These are phyloP conservation scores for Penicillium canescens DNA, from an alignment of 495 filamentous ascomycete genomes.

Conservation along the genomic window DNA sequence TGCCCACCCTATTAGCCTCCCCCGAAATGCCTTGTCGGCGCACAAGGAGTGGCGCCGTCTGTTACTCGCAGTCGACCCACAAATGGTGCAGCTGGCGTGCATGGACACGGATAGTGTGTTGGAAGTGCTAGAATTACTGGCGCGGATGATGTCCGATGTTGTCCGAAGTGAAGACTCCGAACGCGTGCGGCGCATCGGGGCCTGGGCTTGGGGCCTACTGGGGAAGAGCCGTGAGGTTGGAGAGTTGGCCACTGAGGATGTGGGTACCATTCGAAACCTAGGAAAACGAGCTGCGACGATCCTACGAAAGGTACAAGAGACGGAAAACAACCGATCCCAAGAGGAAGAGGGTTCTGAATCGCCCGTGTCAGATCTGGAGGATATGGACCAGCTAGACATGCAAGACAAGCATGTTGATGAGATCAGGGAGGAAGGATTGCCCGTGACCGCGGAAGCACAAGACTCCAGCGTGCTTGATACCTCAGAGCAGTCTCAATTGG, in stretches of 20 bases:
- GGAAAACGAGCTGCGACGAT: slow-evolving; percentile 50
- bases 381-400: slow-evolving; percentile 25
- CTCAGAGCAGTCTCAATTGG: slow-evolving; percentile 39
- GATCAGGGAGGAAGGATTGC: slow-evolving; percentile 9
- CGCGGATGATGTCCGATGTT: slow-evolving; percentile 42
- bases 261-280: slow-evolving; percentile 50
- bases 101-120: slow-evolving; percentile 65
- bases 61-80: slow-evolving; percentile 57
- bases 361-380: slow-evolving; percentile 22
- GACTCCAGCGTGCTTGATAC: slow-evolving; percentile 26
- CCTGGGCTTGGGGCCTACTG: slow-evolving; percentile 53
- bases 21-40: slow-evolving; percentile 39
- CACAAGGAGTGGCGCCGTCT: slow-evolving; percentile 52
- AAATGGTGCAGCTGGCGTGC: slow-evolving; percentile 65
- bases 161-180: slow-evolving; percentile 42
- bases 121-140: slow-evolving; percentile 45
- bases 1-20: slow-evolving; percentile 58
- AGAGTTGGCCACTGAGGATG: slow-evolving; percentile 48
- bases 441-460: slow-evolving; percentile 10
- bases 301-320: slow-evolving; percentile 44
- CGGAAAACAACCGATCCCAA: slow-evolving; percentile 21
- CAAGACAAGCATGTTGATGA: slow-evolving; percentile 16
- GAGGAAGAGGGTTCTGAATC: slow-evolving; percentile 17
- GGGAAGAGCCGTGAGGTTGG: slow-evolving; percentile 50
- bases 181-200: slow-evolving; percentile 48